A percentile compares a stretch with the other conserved stretches of the same genome.
Evolutionary conservation across 331 rosid species (phyloP).

Genomic region (Acacia pycnantha): DNA sequence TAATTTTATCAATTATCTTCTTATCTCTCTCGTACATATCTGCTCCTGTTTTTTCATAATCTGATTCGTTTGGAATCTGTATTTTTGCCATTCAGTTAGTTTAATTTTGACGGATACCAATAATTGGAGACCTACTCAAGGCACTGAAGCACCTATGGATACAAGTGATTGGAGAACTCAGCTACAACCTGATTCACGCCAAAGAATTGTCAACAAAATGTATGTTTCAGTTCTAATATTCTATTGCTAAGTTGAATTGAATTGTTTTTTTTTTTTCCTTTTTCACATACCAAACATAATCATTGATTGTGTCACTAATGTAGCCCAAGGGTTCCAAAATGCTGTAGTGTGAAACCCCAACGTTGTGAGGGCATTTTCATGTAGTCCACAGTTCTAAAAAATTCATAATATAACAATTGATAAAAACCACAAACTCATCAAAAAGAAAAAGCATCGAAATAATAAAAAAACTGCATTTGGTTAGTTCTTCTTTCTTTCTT

Average conservation of each 20-base stretch:
- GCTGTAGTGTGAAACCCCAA: background rate
- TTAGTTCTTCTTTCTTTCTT: background rate
- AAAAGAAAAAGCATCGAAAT: background rate
- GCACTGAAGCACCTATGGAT: constrained; percentile 51
- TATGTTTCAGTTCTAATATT: constrained; percentile 31
- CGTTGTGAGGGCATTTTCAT: background rate
- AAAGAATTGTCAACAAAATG: constrained; percentile 67
- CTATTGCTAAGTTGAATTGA: constrained; percentile 6
- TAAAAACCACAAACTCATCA: background rate
- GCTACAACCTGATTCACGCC: constrained; percentile 55
- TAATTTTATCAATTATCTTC: background rate
- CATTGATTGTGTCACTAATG: background rate
- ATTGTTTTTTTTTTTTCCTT: background rate
- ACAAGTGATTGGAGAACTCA: constrained; percentile 66
- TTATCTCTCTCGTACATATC: background rate
- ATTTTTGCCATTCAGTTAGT: constrained; percentile 13
- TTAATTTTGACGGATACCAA: constrained; percentile 48
- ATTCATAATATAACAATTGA: background rate
- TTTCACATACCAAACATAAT: background rate
- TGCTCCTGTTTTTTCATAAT: constrained; percentile 13
- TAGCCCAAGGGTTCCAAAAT: background rate
- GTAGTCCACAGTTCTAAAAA: background rate
- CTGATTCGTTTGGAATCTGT: background rate
- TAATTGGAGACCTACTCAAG: constrained; percentile 58
- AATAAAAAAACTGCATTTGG: background rate